phyloP scores from a whole-genome alignment of 2,329 filamentous ascomycete genomes.

The Penicillium sp. region DNA sequence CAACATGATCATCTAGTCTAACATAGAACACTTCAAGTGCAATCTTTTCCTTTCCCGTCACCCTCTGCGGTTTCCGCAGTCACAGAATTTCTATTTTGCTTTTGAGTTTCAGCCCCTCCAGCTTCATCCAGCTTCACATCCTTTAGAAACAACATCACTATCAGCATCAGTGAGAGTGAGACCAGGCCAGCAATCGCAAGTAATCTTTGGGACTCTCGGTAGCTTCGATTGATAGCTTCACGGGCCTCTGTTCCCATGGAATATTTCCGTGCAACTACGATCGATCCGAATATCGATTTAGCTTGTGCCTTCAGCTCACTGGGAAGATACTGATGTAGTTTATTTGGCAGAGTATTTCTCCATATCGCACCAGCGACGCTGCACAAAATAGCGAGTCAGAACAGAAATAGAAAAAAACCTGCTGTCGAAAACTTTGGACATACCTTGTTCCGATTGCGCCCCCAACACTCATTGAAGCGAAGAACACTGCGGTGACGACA shows the following conservation, averaged over 20 bases:
- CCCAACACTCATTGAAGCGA: slow-evolving; percentile 36
- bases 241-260: slow-evolving; percentile 12
- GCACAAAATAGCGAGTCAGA: not conserved
- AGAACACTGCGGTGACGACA: slow-evolving; percentile 41
- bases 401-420: not conserved
- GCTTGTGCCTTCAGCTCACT: slow-evolving; percentile 20
- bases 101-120: not conserved
- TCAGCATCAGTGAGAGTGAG: slow-evolving; percentile 20
- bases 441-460: slow-evolving; percentile 38
- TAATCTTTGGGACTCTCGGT: slow-evolving; percentile 23
- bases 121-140: slow-evolving; percentile 22
- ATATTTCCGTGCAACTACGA: slow-evolving; percentile 21
- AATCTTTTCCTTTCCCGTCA: not conserved
- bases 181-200: slow-evolving; percentile 20
- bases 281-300: slow-evolving; percentile 22
- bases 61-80: not conserved
- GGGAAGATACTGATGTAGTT: slow-evolving; percentile 22
- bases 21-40: not conserved
- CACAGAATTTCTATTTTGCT: not conserved
- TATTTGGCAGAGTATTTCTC: slow-evolving; percentile 27
- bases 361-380: slow-evolving; percentile 42
- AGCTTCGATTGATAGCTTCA: slow-evolving; percentile 22
- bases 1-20: no score
- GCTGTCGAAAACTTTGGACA: not conserved
- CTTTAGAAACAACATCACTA: slow-evolving; percentile 26